Base-by-base conservation (phyloP, 345 rosid species). In the Raphanus raphanistrum region DNA sequence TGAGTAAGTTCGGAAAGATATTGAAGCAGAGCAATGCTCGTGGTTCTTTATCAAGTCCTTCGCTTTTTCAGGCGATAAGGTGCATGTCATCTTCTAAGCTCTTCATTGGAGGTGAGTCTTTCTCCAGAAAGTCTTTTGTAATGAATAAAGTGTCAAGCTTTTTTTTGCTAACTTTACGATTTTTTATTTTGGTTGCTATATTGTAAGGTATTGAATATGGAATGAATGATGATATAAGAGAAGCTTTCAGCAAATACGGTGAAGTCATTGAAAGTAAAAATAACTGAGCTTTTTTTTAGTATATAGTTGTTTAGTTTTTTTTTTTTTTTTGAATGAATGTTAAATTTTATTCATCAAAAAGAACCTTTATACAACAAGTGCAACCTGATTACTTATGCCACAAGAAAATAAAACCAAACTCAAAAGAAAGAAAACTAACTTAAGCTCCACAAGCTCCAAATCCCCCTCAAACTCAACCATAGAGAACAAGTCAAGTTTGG, bases 11-110 rank as follows among this genome's bases (percentile, higher is more conserved):
- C 35, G 97, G 98, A 26, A 85, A 81, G 71, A 80, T 92, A 58
- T 79, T 92, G 64, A 86, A 83, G 88, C 96, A 92, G 85, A 70
- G 85, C 27, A 78, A 36, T 72, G 74, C 74, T 55, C 88, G 87
- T 12, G 70, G 80, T 62, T 81, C 92, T 57, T 75, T 80, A 13
- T 73, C 92, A 33, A 87, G 79, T 61, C 94, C 90, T n/a, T 88
- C 90, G 55, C 72, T 95, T 76, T 88, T 81, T 79, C 97, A 92
- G 80, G 89, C 88, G 1, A 68, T 90, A 55, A 71, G 99, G 77
- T 85, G 83, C 86, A 88, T 95, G 92, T 95, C 98, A 31, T 76
- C 86, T 50, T 86, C 96, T 6, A 92, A 92, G 79, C 48, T 95
- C 58, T 95, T 95, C 29, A 36, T 95, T 5, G 99, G 98, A 88